These are phyloP conservation scores for Heliamphora exappendiculata DNA, from an alignment of 148 eudicot genomes.

Conservation along the genomic window DNA sequence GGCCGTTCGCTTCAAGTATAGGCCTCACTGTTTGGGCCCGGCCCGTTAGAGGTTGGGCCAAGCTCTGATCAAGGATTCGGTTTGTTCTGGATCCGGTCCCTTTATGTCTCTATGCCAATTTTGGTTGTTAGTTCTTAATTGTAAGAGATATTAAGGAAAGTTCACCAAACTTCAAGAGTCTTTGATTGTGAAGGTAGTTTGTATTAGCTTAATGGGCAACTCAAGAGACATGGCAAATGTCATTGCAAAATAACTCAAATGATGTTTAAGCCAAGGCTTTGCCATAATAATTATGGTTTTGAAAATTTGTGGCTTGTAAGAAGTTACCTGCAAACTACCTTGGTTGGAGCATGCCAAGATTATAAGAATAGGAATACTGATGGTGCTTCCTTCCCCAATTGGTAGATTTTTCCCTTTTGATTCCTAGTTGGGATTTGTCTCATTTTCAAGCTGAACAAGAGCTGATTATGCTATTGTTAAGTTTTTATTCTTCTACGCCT, in stretches of 20 bases:
- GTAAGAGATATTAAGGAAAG: not conserved
- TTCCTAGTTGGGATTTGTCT: not conserved
- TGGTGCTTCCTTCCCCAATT: no score
- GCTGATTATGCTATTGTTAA: not conserved
- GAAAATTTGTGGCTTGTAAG: no score
- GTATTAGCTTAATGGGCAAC: not conserved
- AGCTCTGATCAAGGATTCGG: no score
- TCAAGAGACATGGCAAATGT: not conserved
- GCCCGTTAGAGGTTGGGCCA: no score
- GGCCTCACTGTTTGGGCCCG: no score
- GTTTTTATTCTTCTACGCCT: not conserved
- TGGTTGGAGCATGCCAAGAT: no score
- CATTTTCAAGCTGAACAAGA: not conserved
- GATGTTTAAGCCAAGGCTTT: not conserved
- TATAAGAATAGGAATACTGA: no score
- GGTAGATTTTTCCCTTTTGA: no score
- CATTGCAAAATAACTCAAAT: not conserved
- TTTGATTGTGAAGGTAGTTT: not conserved
- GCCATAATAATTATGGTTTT: no score
- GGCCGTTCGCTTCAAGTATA: no score
- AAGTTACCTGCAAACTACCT: no score
- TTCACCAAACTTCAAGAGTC: not conserved
- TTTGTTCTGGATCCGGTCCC: no score
- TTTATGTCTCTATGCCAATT: not conserved
- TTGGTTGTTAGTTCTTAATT: not conserved